phyloP scores from a whole-genome alignment of 768 basidiomycete species.

The Mrakia frigida region DNA sequence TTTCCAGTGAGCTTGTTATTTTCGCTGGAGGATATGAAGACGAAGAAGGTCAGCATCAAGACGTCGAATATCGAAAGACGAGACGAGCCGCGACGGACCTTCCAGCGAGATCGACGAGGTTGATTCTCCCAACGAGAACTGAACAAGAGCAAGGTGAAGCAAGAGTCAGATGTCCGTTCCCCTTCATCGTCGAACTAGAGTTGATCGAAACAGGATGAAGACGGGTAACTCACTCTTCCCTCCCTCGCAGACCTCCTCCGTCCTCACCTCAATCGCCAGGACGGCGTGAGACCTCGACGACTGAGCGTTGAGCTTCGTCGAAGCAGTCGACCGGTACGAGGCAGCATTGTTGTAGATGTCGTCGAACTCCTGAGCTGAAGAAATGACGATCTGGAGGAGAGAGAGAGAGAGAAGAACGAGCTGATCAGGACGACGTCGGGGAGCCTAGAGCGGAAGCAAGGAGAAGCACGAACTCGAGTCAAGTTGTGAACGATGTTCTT shows the following conservation, averaged over 20 bases:
- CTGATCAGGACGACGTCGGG: too few species aligned
- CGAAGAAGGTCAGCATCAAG: not conserved
- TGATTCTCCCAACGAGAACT: slow-evolving; percentile 48
- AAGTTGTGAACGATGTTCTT: slow-evolving; percentile 58
- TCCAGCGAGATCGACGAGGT: slow-evolving; percentile 52
- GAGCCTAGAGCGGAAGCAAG: too few species aligned
- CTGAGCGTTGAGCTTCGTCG: slow-evolving; percentile 74
- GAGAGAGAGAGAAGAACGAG: too few species aligned
- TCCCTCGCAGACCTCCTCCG: slow-evolving; percentile 7
- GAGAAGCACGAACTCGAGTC: slow-evolving; percentile 33
- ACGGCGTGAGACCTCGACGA: slow-evolving; percentile 88
- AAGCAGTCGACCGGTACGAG: slow-evolving; percentile 67
- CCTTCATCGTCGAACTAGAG: too few species aligned
- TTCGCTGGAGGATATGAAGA: not conserved
- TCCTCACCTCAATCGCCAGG: slow-evolving; percentile 60
- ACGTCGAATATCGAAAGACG: too few species aligned
- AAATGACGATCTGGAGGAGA: slow-evolving; percentile 41
- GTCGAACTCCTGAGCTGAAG: slow-evolving; percentile 52
- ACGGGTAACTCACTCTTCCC: not conserved
- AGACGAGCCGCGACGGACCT: slow-evolving; percentile 48
- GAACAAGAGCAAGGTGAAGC: not conserved
- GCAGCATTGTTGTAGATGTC: slow-evolving; percentile 50
- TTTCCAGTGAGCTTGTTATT: slow-evolving; percentile 61
- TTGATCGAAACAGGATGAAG: too few species aligned
- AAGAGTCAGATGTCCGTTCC: too few species aligned